Base-by-base conservation (phyloP, 352 stramenopile species). In the Pythium aristosporum region DNA sequence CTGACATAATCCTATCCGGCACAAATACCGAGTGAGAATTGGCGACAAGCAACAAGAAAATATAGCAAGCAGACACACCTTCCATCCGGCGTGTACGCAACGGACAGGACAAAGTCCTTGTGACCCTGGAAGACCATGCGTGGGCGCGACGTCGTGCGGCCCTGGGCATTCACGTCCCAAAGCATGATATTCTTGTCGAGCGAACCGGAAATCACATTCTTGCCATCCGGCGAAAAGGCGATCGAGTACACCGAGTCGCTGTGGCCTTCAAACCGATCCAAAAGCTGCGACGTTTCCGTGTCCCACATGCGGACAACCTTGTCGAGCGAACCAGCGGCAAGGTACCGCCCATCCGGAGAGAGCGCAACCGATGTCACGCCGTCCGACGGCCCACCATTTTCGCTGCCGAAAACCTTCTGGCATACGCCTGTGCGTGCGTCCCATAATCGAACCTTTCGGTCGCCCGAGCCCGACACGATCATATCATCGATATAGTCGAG, bases 241-340 rank as follows among this genome's bases (percentile, higher is more conserved):
- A 93, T 89, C 69, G 86, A 93, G 75, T 93, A 95, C 39, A 95
- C 86, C 43, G 86, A 93, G 73, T 95, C 86, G 36, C 79, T 90
- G 71, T 95, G 86, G 63, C 84, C 86, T 56, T 93, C 84, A 52
- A 95, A 68, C 15, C 86, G 86, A 51, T 95, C 86, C 21, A 95
- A 68, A 43, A 93, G 64, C 72, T 92, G 84, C 36, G 81, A 75
- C 12, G 86, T 87, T 63, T 93, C 83, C 25, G 84, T 93, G 55
- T 95, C 84, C 86, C 86, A 95, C 67, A 95, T 89, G 42, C 86
- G 80, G 53, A 93, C 84, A 32, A 95, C 82, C 73, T 93, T 95
- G 65, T 95, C 86, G 23, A 95, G 72, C 21, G 84, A 95, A 21
- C 80, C 84, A 25, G 86, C 86, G 37, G 86, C 86, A 18, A 95